phyloP scores from a whole-genome alignment of 306 rosid species.

The Dryas drummondii region DNA sequence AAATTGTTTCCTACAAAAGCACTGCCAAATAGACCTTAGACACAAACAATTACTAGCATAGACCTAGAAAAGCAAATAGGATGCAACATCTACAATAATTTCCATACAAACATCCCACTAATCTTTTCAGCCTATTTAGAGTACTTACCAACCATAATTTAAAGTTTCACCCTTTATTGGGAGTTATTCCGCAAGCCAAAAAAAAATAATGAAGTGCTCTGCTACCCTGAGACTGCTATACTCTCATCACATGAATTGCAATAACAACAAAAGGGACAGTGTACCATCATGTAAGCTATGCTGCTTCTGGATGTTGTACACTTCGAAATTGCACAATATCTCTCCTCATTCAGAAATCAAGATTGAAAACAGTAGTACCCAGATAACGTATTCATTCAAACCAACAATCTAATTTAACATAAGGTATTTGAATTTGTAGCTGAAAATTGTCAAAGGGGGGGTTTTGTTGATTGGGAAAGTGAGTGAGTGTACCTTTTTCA shows the following conservation, averaged over 20 bases:
- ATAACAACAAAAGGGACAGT: not conserved
- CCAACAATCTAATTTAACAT: not conserved
- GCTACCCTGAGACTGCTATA: not conserved
- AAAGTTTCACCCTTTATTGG: not conserved
- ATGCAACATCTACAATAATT: not conserved
- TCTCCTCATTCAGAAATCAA: not conserved
- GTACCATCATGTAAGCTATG: not conserved
- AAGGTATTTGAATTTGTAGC: not conserved
- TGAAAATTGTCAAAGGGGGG: not conserved
- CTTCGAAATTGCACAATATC: not conserved
- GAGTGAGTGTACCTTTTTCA: conserved; percentile 17
- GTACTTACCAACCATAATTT: not conserved
- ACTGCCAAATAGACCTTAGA: not conserved
- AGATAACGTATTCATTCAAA: not conserved
- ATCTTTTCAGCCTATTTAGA: not conserved
- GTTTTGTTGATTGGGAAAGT: not conserved
- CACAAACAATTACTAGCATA: not conserved
- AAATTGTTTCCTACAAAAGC: no score
- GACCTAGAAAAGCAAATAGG: not conserved
- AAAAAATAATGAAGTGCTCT: not conserved
- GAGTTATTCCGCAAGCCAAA: not conserved
- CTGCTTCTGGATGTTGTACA: not conserved
- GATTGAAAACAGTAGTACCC: not conserved
- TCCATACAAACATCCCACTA: not conserved
- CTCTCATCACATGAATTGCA: not conserved